Percentiles rank a stretch among this genome's conserved stretches.
phyloP scores from a whole-genome alignment of 768 basidiomycete genomes.

The Nidularia pulvinata region DNA sequence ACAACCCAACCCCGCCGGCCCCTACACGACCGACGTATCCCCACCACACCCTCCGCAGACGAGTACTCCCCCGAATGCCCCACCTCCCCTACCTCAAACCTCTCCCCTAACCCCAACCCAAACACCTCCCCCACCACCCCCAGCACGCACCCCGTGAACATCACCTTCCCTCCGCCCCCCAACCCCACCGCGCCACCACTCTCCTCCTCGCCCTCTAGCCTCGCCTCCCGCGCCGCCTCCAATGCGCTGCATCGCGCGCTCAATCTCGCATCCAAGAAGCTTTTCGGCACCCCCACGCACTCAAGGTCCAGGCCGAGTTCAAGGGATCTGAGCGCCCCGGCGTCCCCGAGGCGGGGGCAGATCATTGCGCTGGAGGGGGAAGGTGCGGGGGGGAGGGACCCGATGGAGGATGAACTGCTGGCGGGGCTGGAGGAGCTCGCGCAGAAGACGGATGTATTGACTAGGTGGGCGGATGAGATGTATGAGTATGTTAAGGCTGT shows the following conservation, averaged over 20 bases:
- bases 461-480: conserved; percentile 95
- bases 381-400: conserved; percentile 43
- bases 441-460: conserved; percentile 94
- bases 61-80: conserved; percentile 32
- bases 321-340: conserved; percentile 37
- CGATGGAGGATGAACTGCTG: conserved; percentile 84
- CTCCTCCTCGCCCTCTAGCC: conserved; percentile 64
- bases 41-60: conserved; percentile 48
- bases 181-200: conserved; percentile 52
- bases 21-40: conserved; percentile 51
- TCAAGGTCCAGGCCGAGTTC: conserved; percentile 33
- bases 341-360: conserved; percentile 58
- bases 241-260: conserved; percentile 80
- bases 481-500: conserved; percentile 85
- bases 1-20: conserved; percentile 57
- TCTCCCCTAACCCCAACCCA: conserved; percentile 73
- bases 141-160: conserved; percentile 23
- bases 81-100: conserved; percentile 24
- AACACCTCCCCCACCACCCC: no score
- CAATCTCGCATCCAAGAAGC: conserved; percentile 79
- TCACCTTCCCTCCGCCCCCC: conserved; percentile 74
- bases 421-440: conserved; percentile 83
- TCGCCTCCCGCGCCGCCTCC: conserved; percentile 61
- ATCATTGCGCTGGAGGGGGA: conserved; percentile 47
- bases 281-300: conserved; percentile 58